Evolutionary conservation across 306 rosid genomes (phyloP), one percentile per base, ranked within the genome.

Genomic region (Vigna hirtella): DNA sequence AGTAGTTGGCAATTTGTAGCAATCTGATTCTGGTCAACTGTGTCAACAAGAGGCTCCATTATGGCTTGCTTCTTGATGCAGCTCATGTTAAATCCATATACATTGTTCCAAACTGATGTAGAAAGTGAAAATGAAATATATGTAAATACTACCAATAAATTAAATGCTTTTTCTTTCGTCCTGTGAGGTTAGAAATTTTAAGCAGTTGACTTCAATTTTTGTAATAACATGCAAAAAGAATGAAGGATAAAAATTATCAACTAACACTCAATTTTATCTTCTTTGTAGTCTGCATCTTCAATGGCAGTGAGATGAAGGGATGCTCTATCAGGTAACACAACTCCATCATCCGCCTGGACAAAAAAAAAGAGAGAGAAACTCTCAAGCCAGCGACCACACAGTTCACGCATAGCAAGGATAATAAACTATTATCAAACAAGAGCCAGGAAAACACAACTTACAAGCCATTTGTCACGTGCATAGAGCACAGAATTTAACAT

Each of bases 401-500:
- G 62, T 38, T 73, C 69, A 28, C 38, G 42, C 9, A 49, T 22
- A n/a, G 68, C 20, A 53, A 76, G 24, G 53, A 17, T 28, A 20
- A 73, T 20, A 52, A 38, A 52, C 30, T 14, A 70, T 48, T 66
- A 55, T 42, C 47, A 42, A 42, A 53, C 36, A 62, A 6, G 30
- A 36, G 61, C 32, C 79, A 30, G 47, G 45, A 20, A 40, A 13
- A 22, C 11, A 2, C 56, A 30, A 88, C 99, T 88, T 79, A 96
- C 99, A 72, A 96, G 97, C 99, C 99, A 96, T 84, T 96, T 96
- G 83, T 96, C 99, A 36, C 98, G 99, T 71, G 99, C 99, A 88
- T 85, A 89, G 20, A 96, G 87, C 36, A 96, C 99, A 2, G 99
- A 91, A 75, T 96, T 90, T 76, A 96, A 81, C 99, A 96, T 96